Base-by-base conservation (phyloP, 169 alveolate genomes). In the Babesia bovis region DNA sequence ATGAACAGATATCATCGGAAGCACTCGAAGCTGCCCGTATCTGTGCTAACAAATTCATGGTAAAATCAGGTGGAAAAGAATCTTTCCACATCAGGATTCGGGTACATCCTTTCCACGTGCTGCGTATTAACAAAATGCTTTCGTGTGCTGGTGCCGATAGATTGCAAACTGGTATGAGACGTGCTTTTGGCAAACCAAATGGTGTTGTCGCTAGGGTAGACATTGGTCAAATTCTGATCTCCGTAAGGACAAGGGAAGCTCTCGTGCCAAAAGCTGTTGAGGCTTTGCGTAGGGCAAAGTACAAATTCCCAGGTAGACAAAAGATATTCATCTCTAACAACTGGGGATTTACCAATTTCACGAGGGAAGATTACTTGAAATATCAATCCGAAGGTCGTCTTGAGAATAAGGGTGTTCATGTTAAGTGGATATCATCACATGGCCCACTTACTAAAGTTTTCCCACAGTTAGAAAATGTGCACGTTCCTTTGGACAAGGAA, bases 81-180 rank as follows among this genome's bases (percentile, higher is more conserved):
- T 93, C 92, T 81, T 98, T 96, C 97, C 99, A 97, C 92, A 85
- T 97, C 85, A 95, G 99, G 83, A 93, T 97, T 65, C 93, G 99
- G 81, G 98, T 95, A 6, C 99, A 98, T 84, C 99, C 99, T 23
- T 97, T 96, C 98, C 99, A 98, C 92, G 99, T 98, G 66, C 90
- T 96, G 72, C 97, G 99, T 73, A 97, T 98, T 91, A 98, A 98
- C 94, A 98, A 98, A 84, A 98, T 97, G 99, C 98, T 98, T 93
- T 95, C 99, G 47, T 98, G 99, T 88, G 99, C 99, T 40, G 99
- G 99, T 59, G 99, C 99, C 40, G 99, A 97, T 94, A 92, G 99
- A 90, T 97, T 96, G 55, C 98, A 96, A 84, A 94, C 98, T n/a
- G 99, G 99, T 83, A 98, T 98, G 99, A 95, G 99, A 83, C 98